Evolutionary conservation across 2,329 filamentous ascomycete genomes (phyloP).

Genomic region (Epichloe amarillans): DNA sequence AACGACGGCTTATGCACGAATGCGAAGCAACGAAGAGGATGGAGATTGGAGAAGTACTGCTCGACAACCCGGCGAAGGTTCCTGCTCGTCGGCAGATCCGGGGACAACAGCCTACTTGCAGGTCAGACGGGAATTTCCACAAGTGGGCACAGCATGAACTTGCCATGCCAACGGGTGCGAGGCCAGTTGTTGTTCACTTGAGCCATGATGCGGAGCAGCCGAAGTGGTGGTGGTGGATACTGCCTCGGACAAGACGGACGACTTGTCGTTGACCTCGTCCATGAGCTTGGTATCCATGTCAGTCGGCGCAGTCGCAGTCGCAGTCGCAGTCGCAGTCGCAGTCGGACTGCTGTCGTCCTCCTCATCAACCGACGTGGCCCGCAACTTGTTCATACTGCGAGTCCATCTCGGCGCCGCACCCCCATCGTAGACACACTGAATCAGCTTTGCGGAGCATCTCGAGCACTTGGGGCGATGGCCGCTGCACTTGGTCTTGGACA

Average conservation of each 20-base stretch:
- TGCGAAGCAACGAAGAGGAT: slow-evolving; percentile 26
- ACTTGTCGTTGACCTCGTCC: background rate
- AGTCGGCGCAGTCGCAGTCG: background rate
- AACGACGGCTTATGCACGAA: slow-evolving; percentile 28
- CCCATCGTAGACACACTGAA: slow-evolving; percentile 26
- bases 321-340: background rate
- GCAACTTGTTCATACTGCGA: slow-evolving; percentile 16
- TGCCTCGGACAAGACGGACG: background rate
- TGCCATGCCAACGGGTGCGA: slow-evolving; percentile 5
- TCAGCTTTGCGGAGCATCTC: slow-evolving; percentile 19
- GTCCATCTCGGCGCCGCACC: slow-evolving; percentile 25
- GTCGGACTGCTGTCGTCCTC: background rate
- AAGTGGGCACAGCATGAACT: background rate
- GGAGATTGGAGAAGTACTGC: slow-evolving; percentile 26
- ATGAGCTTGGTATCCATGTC: background rate
- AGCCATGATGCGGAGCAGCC: background rate
- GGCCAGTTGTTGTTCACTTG: background rate
- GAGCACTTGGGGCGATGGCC: slow-evolving; percentile 26
- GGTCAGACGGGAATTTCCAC: background rate
- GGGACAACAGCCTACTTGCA: slow-evolving; percentile 18
- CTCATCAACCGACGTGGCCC: background rate
- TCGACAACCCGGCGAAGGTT: slow-evolving; percentile 24
- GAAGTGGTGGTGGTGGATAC: background rate
- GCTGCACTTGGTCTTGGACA: slow-evolving; percentile 29
- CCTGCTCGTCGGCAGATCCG: slow-evolving; percentile 19